Evolutionary conservation across 2,329 filamentous ascomycete species (phyloP), one percentile per base, ranked within the genome.

Genomic region (Penicillium sp.): DNA sequence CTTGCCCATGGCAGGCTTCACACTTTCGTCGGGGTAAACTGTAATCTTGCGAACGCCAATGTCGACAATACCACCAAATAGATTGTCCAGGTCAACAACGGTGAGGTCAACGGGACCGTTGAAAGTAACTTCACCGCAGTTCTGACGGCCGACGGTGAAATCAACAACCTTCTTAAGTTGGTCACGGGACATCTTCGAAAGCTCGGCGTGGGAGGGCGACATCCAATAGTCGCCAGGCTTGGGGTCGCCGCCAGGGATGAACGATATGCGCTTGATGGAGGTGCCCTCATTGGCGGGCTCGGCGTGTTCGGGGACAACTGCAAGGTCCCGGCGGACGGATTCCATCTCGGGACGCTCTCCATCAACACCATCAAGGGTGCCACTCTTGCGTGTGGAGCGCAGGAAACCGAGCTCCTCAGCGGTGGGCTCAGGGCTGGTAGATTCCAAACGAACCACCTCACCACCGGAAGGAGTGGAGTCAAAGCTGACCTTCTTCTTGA

Each of bases 401-500:
- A 87, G 73, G 68, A 84, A 86, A 22, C 86, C 85, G 59, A 86
- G 76, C 60, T 89, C 85, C 63, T 87, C 83, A 4, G 86, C 80
- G 52, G 78, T 83, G 51, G 83, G 87, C 66, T 82, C 84, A 54
- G 80, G 77, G 57, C 79, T 82, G 63, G 74, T 77, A 11, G 80
- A 75, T 45, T 84, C 82, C n/a, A 80, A 78, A 25, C 79, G 79
- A 26, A 87, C 80, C 48, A 88, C 70, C 57, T 86, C 84, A n/a
- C 77, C 76, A 59, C 83, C 81, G 6, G 75, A 72, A 26, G 82
- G 77, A 35, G 84, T 85, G 4, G 88, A 87, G 72, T 97, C 93
- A 70, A 98, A 99, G 79, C 93, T 97, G 55, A 99, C 95, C 56
- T 90, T 88, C 82, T 97, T 97, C 65, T 89, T 89, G 52, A 73